A percentile compares a stretch with the other conserved stretches of the same genome.
These are phyloP conservation scores for Ascochyta pisi DNA, from an alignment of 2,329 filamentous ascomycete genomes.

Conservation along the genomic window DNA sequence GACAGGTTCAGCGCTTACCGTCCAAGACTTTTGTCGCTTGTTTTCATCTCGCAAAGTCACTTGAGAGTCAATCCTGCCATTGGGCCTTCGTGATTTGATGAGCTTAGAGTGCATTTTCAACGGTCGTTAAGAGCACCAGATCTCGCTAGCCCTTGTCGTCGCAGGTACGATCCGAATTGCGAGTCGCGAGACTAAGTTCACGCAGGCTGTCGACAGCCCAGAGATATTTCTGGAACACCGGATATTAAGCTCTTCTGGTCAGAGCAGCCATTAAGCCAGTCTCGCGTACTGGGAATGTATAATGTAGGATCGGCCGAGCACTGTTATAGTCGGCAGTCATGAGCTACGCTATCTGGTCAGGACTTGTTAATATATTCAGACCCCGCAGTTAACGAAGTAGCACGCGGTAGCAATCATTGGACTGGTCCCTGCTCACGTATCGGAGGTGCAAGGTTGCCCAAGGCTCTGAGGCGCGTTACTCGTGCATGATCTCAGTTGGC, in stretches of 20 bases:
- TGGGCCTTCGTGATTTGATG: background rate
- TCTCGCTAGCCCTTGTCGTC: conserved; percentile 13
- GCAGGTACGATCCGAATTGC: conserved; percentile 9
- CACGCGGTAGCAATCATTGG: background rate
- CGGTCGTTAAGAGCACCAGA: conserved; percentile 15
- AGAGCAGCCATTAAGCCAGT: conserved; percentile 19
- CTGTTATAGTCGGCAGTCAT: background rate
- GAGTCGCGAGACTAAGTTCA: background rate
- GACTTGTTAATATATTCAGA: background rate
- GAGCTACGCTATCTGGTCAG: background rate
- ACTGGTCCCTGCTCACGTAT: background rate
- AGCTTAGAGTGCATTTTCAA: conserved; percentile 8
- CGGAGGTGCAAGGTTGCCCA: background rate
- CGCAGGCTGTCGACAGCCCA: background rate
- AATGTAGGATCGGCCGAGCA: conserved; percentile 4
- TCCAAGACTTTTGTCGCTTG: no score
- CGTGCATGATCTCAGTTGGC: conserved; percentile 27
- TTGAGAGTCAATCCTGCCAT: background rate
- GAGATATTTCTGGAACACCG: conserved; percentile 12
- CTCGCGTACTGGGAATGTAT: conserved; percentile 13
- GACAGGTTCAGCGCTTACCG: background rate
- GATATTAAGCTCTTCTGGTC: background rate
- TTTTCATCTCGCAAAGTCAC: background rate
- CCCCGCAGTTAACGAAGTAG: background rate
- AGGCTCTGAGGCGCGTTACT: conserved; percentile 11